phyloP scores from a whole-genome alignment of 1,284 basidiomycete genomes.

The Ceratobasidium sp. region DNA sequence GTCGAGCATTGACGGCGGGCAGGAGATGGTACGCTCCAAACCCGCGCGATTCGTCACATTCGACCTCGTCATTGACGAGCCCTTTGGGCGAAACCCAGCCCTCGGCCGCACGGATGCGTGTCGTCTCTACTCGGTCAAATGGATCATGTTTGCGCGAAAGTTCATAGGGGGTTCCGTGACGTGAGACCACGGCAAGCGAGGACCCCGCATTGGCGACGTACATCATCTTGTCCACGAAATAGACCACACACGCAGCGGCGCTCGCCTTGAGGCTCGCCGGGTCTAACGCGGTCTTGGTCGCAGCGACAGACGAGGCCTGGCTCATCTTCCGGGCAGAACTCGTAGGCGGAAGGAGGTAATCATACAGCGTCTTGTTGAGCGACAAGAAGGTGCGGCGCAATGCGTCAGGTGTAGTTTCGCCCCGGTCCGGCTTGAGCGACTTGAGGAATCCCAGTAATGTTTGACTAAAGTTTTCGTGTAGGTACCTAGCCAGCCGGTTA shows the following conservation, averaged over 20 bases:
- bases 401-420: conserved; percentile 79
- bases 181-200: conserved; percentile 90
- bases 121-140: conserved; percentile 87
- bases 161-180: conserved; percentile 81
- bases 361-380: conserved; percentile 84
- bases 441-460: conserved; percentile 74
- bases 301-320: conserved; percentile 64
- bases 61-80: conserved; percentile 92
- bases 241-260: conserved; percentile 89
- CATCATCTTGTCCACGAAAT: conserved; percentile 85
- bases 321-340: conserved; percentile 73
- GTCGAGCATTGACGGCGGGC: conserved; percentile 92
- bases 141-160: conserved; percentile 92
- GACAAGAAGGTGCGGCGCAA: conserved; percentile 87
- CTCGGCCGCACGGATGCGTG: conserved; percentile 90
- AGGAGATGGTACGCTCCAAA: conserved; percentile 95
- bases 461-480: conserved; percentile 83
- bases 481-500: conserved; percentile 76
- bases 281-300: conserved; percentile 41
- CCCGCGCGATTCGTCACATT: conserved; percentile 81
- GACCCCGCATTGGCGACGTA: conserved; percentile 94
- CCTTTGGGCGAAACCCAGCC: conserved; percentile 98
- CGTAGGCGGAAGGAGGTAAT: conserved; percentile 64
- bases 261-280: conserved; percentile 72
- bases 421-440: conserved; percentile 61